Percentiles rank a stretch among this genome's conserved stretches.
Conservation (phyloP, 306 rosid species). For the Sicyos edulis region DNA sequence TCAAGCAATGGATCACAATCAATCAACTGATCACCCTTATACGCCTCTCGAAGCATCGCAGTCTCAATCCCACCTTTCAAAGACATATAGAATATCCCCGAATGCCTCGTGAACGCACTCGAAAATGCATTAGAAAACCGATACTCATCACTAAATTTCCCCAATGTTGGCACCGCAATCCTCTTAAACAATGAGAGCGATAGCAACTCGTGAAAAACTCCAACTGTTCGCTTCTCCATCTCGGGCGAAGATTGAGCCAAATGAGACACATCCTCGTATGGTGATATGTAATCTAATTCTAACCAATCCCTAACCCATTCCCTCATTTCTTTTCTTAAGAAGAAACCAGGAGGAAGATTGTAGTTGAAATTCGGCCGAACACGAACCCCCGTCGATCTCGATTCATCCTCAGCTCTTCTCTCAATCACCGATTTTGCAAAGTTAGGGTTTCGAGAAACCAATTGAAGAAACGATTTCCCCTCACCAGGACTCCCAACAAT, state of each 20-base stretch:
- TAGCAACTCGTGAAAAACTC: conserved; percentile 51
- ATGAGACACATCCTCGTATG: conserved; percentile 53
- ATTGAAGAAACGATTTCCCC: conserved; percentile 58
- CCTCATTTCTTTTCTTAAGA: conserved; percentile 79
- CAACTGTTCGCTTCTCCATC: conserved; percentile 58
- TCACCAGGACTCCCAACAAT: conserved; percentile 54
- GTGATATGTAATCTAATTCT: conserved; percentile 73
- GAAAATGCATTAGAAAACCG: conserved; percentile 76
- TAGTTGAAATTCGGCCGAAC: conserved; percentile 65
- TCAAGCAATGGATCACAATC: conserved; percentile 67
- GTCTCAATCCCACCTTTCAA: conserved; percentile 83
- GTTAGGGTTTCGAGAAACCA: conserved; percentile 60
- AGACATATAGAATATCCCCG: conserved; percentile 78
- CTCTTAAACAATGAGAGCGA: conserved; percentile 66
- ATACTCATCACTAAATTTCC: conserved; percentile 67
- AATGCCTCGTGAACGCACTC: conserved; percentile 62
- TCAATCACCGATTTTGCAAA: conserved; percentile 75
- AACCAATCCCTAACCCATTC: conserved; percentile 93
- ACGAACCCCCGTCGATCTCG: conserved; percentile 45
- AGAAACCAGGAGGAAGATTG: conserved; percentile 59
- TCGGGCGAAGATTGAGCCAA: conserved; percentile 63
- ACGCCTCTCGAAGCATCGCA: conserved; percentile 75
- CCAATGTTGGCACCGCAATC: conserved; percentile 69
- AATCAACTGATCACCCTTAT: conserved; percentile 43
- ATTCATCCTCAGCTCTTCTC: conserved; percentile 69